These are phyloP conservation scores for Prunella vulgaris DNA, from an alignment of 257 asterid genomes.

Conservation along the genomic window DNA sequence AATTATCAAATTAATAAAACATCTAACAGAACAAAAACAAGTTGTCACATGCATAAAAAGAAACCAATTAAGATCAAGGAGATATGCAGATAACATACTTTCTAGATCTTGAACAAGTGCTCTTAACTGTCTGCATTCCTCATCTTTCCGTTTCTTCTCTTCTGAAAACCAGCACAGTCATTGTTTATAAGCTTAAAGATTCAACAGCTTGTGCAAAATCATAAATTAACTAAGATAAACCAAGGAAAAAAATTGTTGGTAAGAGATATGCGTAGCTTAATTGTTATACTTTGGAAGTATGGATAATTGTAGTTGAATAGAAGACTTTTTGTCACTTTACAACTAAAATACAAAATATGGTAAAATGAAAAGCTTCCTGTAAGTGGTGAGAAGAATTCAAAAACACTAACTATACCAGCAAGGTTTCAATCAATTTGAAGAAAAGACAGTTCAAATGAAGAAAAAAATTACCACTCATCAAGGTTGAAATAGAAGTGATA, in stretches of 20 bases:
- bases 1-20: not conserved
- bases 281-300: not conserved
- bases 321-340: slow-evolving; percentile 1
- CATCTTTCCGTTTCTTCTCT: slow-evolving; percentile 56
- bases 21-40: not conserved
- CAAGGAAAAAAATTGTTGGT: not conserved
- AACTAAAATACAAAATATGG: not conserved
- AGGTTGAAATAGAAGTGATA: slow-evolving; percentile 15
- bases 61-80: slow-evolving; percentile 18
- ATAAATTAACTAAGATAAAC: not conserved
- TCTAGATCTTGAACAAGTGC: slow-evolving; percentile 85
- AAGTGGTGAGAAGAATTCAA: not conserved
- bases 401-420: slow-evolving; percentile 16
- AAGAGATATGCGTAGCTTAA: not conserved
- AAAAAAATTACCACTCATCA: slow-evolving; percentile 1
- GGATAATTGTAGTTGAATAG: not conserved
- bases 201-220: slow-evolving; percentile 10
- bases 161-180: slow-evolving; percentile 52
- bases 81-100: slow-evolving; percentile 44
- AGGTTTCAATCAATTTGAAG: not conserved
- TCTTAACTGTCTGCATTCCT: slow-evolving; percentile 73
- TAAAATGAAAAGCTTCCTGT: not conserved
- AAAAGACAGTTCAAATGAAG: not conserved
- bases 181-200: slow-evolving; percentile 5
- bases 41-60: slow-evolving; percentile 6